Evolutionary conservation across 352 stramenopile genomes (phyloP).

Genomic region (Globisporangium echinulatum): DNA sequence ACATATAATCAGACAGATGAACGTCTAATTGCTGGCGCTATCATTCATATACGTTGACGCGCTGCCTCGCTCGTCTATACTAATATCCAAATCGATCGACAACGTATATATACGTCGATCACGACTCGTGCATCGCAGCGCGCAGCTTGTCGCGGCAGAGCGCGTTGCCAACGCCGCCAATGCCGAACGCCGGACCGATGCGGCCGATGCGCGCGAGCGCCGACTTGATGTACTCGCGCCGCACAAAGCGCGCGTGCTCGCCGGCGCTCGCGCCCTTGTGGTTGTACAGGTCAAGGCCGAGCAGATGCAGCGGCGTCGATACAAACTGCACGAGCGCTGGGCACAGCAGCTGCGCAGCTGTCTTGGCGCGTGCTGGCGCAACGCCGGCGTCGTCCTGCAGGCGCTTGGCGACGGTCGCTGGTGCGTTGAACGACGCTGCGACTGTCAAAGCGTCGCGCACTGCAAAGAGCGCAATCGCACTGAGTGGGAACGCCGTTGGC

Average conservation of each 20-base stretch:
- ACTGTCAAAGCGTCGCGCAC: slow-evolving; percentile 84
- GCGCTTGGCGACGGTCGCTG: slow-evolving; percentile 54
- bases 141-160: slow-evolving; percentile 52
- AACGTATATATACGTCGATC: background rate
- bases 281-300: slow-evolving; percentile 90
- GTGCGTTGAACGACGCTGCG: slow-evolving; percentile 84
- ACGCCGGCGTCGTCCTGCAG: slow-evolving; percentile 48
- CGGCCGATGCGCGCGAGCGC: slow-evolving; percentile 75
- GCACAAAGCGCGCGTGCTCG: slow-evolving; percentile 51
- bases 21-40: no score
- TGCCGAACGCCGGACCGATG: slow-evolving; percentile 86
- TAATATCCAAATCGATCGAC: background rate
- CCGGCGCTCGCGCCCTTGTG: slow-evolving; percentile 25
- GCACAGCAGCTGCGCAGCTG: slow-evolving; percentile 73
- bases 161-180: slow-evolving; percentile 85
- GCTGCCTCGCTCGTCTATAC: background rate
- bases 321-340: slow-evolving; percentile 83
- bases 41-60: no score
- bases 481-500: slow-evolving; percentile 65
- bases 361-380: slow-evolving; percentile 42
- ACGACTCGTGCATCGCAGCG: no score
- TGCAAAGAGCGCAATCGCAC: slow-evolving; percentile 82
- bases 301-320: slow-evolving; percentile 85
- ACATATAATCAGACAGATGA: no score
- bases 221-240: slow-evolving; percentile 83